Base-by-base conservation (phyloP, 352 stramenopile species). In the Phytophthora sp. region DNA sequence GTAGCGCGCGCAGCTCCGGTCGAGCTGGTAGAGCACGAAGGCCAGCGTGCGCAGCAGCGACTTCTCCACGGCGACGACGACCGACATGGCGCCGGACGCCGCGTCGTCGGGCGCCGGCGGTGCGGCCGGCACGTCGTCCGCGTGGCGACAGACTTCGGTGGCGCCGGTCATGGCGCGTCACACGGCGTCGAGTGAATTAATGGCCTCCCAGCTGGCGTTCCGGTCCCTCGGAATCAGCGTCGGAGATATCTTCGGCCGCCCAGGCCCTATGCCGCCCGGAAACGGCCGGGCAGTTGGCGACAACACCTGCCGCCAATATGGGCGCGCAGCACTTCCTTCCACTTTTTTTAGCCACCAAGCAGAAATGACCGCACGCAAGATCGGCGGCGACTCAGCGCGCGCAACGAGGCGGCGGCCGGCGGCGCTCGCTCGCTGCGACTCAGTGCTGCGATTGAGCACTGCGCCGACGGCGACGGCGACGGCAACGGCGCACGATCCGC, bases 1-100 rank as follows among this genome's bases (percentile, higher is more conserved):
- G 49, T 76, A 82, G 27, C 75, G 75, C 8, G 83, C 81, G 37
- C 87, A 82, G 15, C 64, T 71, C 43, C 70, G 57, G 26, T 88
- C 70, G 17, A 92, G 32, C 28, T 87, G 83, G 44, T 89, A 87
- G 32, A 92, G 68, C 30, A 90, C 66, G 48, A 89, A 91, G 38
- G 83, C 81, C 18, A 92, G 64, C 20, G 82, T 72, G 48, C 77
- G 81, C 52, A 92, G 61, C 24, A 92, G 62, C 21, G 79, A 79
- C 34, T 74, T 78, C 54, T 92, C 83, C 24, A 91, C 74, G 9
- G 66, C 65, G 1, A 76, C 77, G 24, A 92, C 66, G 12, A 91
- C 68, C 1, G 71, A 69, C 62, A 75, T 81, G 45, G 74, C 72
- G 28, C 64, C 54, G 3, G 74, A 80, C 17, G 49, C 45, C 27